Evolutionary conservation across 192 early-diverging fungal genomes (phyloP).

Genomic region (Dimargaris cristalligena): DNA sequence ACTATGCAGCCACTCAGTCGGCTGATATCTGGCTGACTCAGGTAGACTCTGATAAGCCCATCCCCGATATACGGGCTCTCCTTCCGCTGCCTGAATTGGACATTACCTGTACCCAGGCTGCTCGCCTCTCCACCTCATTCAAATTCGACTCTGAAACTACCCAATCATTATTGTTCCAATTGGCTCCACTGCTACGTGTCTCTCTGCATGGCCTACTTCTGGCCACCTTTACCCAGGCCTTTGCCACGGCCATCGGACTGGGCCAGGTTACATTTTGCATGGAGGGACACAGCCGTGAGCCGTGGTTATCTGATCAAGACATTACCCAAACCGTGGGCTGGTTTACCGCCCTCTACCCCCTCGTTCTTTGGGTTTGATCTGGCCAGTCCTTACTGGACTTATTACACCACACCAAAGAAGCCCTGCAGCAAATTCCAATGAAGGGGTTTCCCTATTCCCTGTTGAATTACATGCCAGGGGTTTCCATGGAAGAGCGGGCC

Average conservation of each 20-base stretch:
- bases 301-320: slow-evolving; percentile 2
- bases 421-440: slow-evolving; percentile 7
- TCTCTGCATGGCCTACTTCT: not conserved
- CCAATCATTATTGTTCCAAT: not conserved
- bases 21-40: slow-evolving; percentile 7
- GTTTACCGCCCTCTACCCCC: slow-evolving; percentile 17
- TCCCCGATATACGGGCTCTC: not conserved
- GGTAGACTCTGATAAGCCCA: not conserved
- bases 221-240: not conserved
- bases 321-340: slow-evolving; percentile 15
- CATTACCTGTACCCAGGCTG: not conserved
- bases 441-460: not conserved
- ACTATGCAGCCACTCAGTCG: not conserved
- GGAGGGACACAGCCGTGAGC: slow-evolving; percentile 11
- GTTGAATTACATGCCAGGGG: not conserved
- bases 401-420: slow-evolving; percentile 2
- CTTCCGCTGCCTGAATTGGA: not conserved
- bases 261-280: slow-evolving; percentile 1
- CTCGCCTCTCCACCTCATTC: not conserved
- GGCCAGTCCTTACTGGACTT: not conserved
- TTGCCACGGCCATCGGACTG: not conserved
- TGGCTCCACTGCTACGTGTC: slow-evolving; percentile 1
- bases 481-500: not conserved
- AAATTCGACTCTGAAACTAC: not conserved
- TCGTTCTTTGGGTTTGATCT: not conserved